Evolutionary conservation across 495 filamentous ascomycete species (phyloP).

Genomic region (Penicilliopsis zonata): DNA sequence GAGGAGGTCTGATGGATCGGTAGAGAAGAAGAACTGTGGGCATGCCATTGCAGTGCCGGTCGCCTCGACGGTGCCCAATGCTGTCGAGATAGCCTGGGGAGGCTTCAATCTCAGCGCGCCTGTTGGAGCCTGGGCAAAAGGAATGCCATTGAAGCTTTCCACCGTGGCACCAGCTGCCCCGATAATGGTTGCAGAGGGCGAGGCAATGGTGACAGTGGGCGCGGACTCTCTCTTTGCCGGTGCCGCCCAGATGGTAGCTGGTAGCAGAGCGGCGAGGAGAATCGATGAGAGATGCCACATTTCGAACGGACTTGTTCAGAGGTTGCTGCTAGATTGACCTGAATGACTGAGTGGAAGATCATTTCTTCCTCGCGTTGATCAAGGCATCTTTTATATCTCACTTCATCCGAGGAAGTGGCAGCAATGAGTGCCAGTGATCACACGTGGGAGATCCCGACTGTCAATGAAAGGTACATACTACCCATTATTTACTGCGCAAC

Average conservation of each 20-base stretch:
- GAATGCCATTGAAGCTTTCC: constrained; percentile 51
- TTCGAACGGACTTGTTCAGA: no score
- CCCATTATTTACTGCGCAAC: no score
- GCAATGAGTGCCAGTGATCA: no score
- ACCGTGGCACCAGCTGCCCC: constrained; percentile 23
- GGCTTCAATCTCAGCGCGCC: constrained; percentile 45
- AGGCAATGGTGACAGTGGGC: constrained; percentile 32
- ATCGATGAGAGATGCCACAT: no score
- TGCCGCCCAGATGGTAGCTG: constrained; percentile 4
- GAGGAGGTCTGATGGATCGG: constrained; percentile 21
- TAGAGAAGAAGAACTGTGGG: constrained; percentile 38
- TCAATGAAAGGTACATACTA: no score
- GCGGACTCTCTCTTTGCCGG: constrained; percentile 11
- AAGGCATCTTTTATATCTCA: no score
- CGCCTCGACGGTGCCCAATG: constrained; percentile 39
- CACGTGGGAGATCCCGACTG: no score
- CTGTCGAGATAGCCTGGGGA: constrained; percentile 38
- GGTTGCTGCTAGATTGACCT: no score
- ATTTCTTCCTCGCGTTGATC: no score
- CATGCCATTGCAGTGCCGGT: constrained; percentile 37
- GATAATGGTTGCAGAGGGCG: constrained; percentile 37
- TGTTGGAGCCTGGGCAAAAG: constrained; percentile 50
- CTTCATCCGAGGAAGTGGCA: no score
- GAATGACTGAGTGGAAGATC: no score
- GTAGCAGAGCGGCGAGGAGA: background rate